Percentiles rank a stretch among this genome's conserved stretches.
Evolutionary conservation across 2,329 filamentous ascomycete species (phyloP).

Genomic region (Tothia fuscella): DNA sequence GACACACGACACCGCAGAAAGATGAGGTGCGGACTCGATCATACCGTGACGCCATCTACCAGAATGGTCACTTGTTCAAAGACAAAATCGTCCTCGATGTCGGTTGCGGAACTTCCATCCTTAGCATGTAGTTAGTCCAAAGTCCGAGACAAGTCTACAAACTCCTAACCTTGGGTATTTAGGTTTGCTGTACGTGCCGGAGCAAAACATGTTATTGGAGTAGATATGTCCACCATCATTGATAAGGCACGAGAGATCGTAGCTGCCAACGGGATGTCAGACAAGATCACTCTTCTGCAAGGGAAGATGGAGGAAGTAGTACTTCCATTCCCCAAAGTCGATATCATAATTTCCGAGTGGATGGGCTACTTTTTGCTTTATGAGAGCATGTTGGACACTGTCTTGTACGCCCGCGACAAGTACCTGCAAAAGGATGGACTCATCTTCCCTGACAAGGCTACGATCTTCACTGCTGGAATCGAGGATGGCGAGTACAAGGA

Average conservation of each 20-base stretch:
- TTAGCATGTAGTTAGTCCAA: slow-evolving; percentile 66
- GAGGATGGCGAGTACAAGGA: slow-evolving; percentile 99
- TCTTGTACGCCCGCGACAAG: slow-evolving; percentile 87
- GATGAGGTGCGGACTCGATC: slow-evolving; percentile 94
- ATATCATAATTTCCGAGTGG: slow-evolving; percentile 99
- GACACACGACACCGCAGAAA: slow-evolving; percentile 50
- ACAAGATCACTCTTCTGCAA: slow-evolving; percentile 95
- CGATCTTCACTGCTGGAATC: slow-evolving; percentile 91
- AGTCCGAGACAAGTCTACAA: no score
- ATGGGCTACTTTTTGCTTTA: slow-evolving; percentile 99
- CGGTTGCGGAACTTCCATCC: slow-evolving; percentile 91
- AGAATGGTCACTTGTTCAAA: slow-evolving; percentile 90
- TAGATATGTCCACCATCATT: slow-evolving; percentile 99
- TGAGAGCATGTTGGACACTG: slow-evolving; percentile 97
- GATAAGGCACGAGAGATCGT: slow-evolving; percentile 97
- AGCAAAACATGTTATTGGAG: slow-evolving; percentile 96
- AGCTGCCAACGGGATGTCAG: slow-evolving; percentile 75
- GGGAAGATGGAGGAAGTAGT: slow-evolving; percentile 99
- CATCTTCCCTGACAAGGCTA: slow-evolving; percentile 98
- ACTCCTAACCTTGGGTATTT: no score
- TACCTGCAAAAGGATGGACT: slow-evolving; percentile 79
- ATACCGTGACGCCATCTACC: slow-evolving; percentile 94
- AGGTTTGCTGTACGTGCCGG: slow-evolving; percentile 97
- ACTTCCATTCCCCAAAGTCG: slow-evolving; percentile 86
- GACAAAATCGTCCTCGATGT: slow-evolving; percentile 93